phyloP scores from a whole-genome alignment of 352 stramenopile species.

The Phytophthora constricta region DNA sequence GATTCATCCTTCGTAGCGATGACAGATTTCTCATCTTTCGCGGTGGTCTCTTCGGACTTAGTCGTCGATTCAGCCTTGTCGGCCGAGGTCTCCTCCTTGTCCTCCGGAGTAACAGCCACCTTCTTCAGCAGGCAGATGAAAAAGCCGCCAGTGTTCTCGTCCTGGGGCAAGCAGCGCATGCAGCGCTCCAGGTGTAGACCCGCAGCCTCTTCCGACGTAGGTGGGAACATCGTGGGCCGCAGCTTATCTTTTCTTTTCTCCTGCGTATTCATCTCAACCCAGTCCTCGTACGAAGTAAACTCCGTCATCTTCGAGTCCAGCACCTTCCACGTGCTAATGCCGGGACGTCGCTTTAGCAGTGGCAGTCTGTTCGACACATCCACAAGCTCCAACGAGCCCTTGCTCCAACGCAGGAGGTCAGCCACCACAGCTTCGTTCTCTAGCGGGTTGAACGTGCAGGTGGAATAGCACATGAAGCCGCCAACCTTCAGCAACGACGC shows the following conservation, averaged over 20 bases:
- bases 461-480: slow-evolving; percentile 96
- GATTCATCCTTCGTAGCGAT: slow-evolving; percentile 17
- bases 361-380: slow-evolving; percentile 84
- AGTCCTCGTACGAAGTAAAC: slow-evolving; percentile 79
- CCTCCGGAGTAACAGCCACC: slow-evolving; percentile 62
- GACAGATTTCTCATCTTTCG: slow-evolving; percentile 2
- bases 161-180: slow-evolving; percentile 96
- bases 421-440: slow-evolving; percentile 99
- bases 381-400: slow-evolving; percentile 92
- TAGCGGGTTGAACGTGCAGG: slow-evolving; percentile 98
- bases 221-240: slow-evolving; percentile 90
- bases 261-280: slow-evolving; percentile 57
- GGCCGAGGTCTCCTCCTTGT: slow-evolving; percentile 25
- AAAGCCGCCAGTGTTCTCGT: slow-evolving; percentile 97
- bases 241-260: slow-evolving; percentile 85
- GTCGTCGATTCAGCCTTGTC: slow-evolving; percentile 5
- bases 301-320: slow-evolving; percentile 87
- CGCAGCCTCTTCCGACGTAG: slow-evolving; percentile 73
- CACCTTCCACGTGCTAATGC: slow-evolving; percentile 94
- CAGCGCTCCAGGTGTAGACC: slow-evolving; percentile 93
- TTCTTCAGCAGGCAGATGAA: slow-evolving; percentile 98
- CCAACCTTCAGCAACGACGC: slow-evolving; percentile 92
- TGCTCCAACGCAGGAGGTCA: slow-evolving; percentile 92
- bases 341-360: slow-evolving; percentile 86
- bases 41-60: slow-evolving; percentile 2